Evolutionary conservation across 352 stramenopile genomes (phyloP), one percentile per base, ranked within the genome.

Genomic region (Phytophthora hibernalis): DNA sequence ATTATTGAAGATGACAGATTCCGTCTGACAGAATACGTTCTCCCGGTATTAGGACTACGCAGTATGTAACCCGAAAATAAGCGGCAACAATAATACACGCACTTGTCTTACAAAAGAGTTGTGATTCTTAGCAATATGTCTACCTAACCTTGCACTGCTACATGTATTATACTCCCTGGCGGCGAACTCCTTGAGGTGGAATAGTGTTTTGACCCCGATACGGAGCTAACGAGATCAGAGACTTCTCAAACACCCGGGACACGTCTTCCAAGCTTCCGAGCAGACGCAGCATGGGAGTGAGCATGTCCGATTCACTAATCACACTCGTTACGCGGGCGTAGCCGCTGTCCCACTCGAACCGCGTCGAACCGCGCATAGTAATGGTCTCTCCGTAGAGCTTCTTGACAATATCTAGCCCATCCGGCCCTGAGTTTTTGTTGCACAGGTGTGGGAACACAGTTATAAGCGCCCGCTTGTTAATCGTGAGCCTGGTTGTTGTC

Each of bases 301-400:
- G 7, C 30, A 65, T 30, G 48, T 65, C 57, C 0, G 45, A 24
- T 16, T 57, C 30, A 21, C 50, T 33, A n/a, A 33, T 30, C 31
- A 57, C 22, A 8, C 22, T 51, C n/a, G 28, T 40, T 13, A 57
- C 48, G 13, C 35, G 45, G 13, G n/a, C 12, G 33, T 45, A 26
- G 30, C 13, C 31, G 15, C 20, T 37, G 50, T 45, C 26, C 26
- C 30, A 56, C 28, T 47, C 50, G 21, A 56, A 56, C 22, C 45
- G 45, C 10, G 26, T 37, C 26, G 20, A 35, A 16, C 45, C 21
- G 3, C 6, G 22, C 28, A 53, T 35, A 13, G 28, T 37, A 11
- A 62, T 15, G 22, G 38, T 42, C 43, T 62, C 18, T 31, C 43
- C 54, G 16, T 54, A 26, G 11, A 62, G 31, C n/a, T 48, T 21